Conservation (phyloP, 768 basidiomycete genomes). For the Porpolomopsis calyptriformis region DNA sequence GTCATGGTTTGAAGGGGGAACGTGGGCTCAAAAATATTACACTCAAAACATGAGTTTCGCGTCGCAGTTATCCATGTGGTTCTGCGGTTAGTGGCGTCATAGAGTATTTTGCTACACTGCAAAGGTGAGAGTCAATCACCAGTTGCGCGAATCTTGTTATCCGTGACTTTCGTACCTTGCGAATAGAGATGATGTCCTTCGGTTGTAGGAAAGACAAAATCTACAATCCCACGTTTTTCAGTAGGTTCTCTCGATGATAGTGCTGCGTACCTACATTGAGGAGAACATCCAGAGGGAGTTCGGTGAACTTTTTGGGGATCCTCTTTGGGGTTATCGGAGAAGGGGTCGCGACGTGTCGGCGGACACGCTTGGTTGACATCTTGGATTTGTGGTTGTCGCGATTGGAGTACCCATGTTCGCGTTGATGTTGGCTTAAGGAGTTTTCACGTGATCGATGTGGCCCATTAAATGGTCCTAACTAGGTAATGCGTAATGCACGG, state of each 20-base stretch:
- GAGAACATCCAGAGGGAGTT: not conserved
- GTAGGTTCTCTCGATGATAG: too few relatives aligned
- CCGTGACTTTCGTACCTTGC: not conserved
- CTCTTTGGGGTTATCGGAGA: too few relatives aligned
- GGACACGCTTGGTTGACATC: too few relatives aligned
- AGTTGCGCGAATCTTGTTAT: not conserved
- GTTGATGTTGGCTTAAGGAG: too few relatives aligned
- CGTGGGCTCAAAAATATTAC: constrained; percentile 14
- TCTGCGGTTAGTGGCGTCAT: constrained; percentile 12
- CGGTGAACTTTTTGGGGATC: not conserved
- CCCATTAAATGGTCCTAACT: too few relatives aligned
- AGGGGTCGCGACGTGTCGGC: too few relatives aligned
- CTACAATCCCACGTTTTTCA: too few relatives aligned
- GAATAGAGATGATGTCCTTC: not conserved
- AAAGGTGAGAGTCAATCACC: not conserved
- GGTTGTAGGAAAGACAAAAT: not conserved
- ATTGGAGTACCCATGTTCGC: too few relatives aligned
- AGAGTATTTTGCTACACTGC: constrained; percentile 19
- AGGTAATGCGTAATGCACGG: too few relatives aligned
- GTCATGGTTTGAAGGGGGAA: constrained; percentile 20
- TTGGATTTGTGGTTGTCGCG: too few relatives aligned
- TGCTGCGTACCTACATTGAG: not conserved
- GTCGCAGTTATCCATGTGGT: constrained; percentile 22
- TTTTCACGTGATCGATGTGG: too few relatives aligned
- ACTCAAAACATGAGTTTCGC: constrained; percentile 13